Evolutionary conservation across 495 filamentous ascomycete species (phyloP).

Genomic region (Sabuloglossum arenarium): DNA sequence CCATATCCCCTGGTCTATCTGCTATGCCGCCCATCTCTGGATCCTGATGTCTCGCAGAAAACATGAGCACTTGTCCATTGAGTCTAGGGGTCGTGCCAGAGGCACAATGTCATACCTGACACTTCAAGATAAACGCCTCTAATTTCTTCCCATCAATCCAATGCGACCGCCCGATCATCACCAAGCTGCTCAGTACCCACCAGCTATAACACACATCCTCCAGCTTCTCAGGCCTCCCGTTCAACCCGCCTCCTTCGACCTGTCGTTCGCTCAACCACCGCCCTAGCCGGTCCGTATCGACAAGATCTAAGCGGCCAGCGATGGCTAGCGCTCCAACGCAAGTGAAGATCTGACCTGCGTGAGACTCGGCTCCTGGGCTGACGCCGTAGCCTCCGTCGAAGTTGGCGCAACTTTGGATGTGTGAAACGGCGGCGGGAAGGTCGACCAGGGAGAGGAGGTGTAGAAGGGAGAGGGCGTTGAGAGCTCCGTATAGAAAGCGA

Average conservation of each 20-base stretch:
- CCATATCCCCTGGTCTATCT: slow-evolving; percentile 81
- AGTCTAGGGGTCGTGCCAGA: neutral
- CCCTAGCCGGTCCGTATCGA: slow-evolving; percentile 61
- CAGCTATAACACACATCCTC: slow-evolving; percentile 97
- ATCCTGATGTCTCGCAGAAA: slow-evolving; percentile 32
- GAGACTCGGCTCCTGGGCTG: slow-evolving; percentile 72
- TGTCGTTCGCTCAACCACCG: slow-evolving; percentile 89
- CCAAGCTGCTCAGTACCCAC: slow-evolving; percentile 84
- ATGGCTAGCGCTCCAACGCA: slow-evolving; percentile 82
- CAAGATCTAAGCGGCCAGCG: slow-evolving; percentile 58
- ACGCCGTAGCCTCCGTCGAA: slow-evolving; percentile 88
- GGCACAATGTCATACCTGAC: slow-evolving; percentile 30
- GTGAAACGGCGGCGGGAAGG: slow-evolving; percentile 51
- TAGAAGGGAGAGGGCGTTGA: slow-evolving; percentile 73
- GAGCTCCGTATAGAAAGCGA: slow-evolving; percentile 71
- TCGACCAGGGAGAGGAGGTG: slow-evolving; percentile 49
- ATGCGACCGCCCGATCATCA: slow-evolving; percentile 68
- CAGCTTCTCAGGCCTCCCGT: slow-evolving; percentile 85
- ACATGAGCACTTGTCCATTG: neutral
- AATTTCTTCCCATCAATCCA: slow-evolving; percentile 80
- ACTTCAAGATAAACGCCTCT: slow-evolving; percentile 57
- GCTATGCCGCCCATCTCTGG: slow-evolving; percentile 65
- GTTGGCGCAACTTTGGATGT: slow-evolving; percentile 68
- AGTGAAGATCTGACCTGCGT: slow-evolving; percentile 84
- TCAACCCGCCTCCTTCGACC: slow-evolving; percentile 58